Base-by-base conservation (phyloP, 2,329 filamentous ascomycete species). In the Paecilomyces niveus region DNA sequence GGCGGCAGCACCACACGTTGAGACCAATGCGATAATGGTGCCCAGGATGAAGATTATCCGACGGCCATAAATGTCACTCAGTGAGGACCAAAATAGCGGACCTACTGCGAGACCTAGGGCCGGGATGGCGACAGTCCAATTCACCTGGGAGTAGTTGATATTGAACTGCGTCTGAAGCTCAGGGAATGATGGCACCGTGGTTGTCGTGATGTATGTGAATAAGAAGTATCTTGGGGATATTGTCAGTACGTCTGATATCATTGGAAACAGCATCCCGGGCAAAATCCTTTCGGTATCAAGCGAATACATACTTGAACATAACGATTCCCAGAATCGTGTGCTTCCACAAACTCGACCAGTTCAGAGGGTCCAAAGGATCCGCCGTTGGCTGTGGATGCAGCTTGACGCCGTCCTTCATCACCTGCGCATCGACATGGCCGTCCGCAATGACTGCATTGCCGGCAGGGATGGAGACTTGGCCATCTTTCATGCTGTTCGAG, bases 181-280 rank as follows among this genome's bases (percentile, higher is more conserved):
- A 0, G 75, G 68, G 61, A 83, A 84, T 0, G 81, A 82, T 1
- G 82, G 81, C 0, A 84, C 79, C 0, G 81, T 82, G 0, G 79
- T 82, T 1, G 81, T 84, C 0, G 82, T 84, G 60, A 84, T 75
- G 69, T 83, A 85, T 15, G 82, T 84, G 70, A 84, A 83, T 61
- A 84, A 70, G 64, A 84, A 84, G 63, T 83, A 83, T 61, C 79
- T 81, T 33, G 21, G 26, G 5, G 4, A 8, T 45, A 53, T 49
- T 54, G 51, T 62, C 39, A 50, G 54, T 29, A 15, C 22, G 56
- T 49, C 49, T 6, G 53, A 33, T 32, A n/a, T 49, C 6, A 49
- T 31, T 29, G 29, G 24, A 39, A 32, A 39, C 9, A 39, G 35
- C 6, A 39, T 18, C 4, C 39, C 5, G 6, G 26, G 35, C 15